Evolutionary conservation across 2,329 filamentous ascomycete species (phyloP).

Genomic region (Trichoderma oligosporum): DNA sequence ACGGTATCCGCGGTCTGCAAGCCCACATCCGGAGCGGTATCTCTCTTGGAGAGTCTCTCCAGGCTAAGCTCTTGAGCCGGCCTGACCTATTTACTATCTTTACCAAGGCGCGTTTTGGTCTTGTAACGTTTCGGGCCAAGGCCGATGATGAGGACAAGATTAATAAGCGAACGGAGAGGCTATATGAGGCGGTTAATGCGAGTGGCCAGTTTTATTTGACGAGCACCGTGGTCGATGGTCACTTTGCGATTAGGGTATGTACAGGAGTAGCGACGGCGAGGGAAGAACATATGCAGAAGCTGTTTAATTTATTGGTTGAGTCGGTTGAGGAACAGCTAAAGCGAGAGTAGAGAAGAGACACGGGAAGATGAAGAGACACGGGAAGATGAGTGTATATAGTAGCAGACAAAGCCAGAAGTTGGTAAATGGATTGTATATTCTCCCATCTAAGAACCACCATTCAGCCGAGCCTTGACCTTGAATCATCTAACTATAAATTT

Average conservation of each 20-base stretch:
- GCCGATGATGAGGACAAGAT: conserved; percentile 48
- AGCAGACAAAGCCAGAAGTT: too few species aligned
- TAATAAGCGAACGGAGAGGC: conserved; percentile 66
- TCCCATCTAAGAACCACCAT: too few species aligned
- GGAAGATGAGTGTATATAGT: too few species aligned
- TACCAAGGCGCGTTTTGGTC: conserved; percentile 69
- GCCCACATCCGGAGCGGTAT: conserved; percentile 69
- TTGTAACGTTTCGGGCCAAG: conserved; percentile 68
- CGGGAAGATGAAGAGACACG: too few species aligned
- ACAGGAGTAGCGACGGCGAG: conserved; percentile 64
- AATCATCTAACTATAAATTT: too few species aligned
- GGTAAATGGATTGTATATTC: too few species aligned
- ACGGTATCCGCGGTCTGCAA: conserved; percentile 72
- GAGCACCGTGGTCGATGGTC: conserved; percentile 65
- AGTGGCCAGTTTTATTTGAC: conserved; percentile 80
- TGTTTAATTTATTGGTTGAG: conserved; percentile 70
- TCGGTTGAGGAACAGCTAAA: conserved; percentile 53
- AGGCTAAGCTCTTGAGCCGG: conserved; percentile 53
- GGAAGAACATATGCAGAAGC: conserved; percentile 67
- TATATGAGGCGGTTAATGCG: conserved; percentile 72
- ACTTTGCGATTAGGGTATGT: conserved; percentile 77
- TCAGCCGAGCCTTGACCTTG: too few species aligned
- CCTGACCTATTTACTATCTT: conserved; percentile 72
- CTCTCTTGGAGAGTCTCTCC: conserved; percentile 66
- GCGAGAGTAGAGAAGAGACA: background rate